Conservation (phyloP, 1,284 basidiomycete species). For the Thelephora terrestris region DNA sequence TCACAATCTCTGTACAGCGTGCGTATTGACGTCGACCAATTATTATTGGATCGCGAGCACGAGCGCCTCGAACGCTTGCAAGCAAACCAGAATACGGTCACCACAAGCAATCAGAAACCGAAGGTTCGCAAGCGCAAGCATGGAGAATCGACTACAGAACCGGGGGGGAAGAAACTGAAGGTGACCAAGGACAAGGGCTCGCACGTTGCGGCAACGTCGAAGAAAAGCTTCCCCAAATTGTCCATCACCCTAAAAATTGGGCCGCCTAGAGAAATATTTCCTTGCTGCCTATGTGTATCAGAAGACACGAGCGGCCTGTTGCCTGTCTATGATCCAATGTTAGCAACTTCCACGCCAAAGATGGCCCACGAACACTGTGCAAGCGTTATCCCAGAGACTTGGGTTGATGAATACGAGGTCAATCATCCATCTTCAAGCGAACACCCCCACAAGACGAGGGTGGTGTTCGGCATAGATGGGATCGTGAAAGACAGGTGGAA, state of each 20-base stretch:
- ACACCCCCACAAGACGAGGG: conserved; percentile 33
- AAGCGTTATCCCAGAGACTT: conserved; percentile 74
- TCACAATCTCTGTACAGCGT: conserved; percentile 43
- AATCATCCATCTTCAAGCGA: conserved; percentile 21
- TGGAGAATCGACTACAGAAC: conserved; percentile 12
- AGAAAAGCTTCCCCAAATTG: conserved; percentile 19
- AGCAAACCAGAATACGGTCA: background rate
- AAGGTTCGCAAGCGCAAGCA: conserved; percentile 8
- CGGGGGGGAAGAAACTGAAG: conserved; percentile 6
- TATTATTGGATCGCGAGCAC: conserved; percentile 53
- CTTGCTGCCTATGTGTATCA: conserved; percentile 78
- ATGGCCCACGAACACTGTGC: conserved; percentile 74
- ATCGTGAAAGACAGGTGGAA: conserved; percentile 89
- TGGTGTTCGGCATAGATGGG: conserved; percentile 73
- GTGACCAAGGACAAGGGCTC: background rate
- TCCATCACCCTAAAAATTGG: conserved; percentile 52
- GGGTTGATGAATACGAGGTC: conserved; percentile 60
- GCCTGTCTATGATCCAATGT: conserved; percentile 57
- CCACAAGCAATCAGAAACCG: background rate
- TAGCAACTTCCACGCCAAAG: conserved; percentile 24
- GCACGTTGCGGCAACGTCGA: background rate
- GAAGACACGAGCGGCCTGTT: conserved; percentile 46
- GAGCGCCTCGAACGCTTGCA: conserved; percentile 21
- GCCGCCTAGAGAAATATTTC: conserved; percentile 52
- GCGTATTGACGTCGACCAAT: conserved; percentile 81